Base-by-base conservation (phyloP, 805 yeast species). In the Barnettozyma vustinii region DNA sequence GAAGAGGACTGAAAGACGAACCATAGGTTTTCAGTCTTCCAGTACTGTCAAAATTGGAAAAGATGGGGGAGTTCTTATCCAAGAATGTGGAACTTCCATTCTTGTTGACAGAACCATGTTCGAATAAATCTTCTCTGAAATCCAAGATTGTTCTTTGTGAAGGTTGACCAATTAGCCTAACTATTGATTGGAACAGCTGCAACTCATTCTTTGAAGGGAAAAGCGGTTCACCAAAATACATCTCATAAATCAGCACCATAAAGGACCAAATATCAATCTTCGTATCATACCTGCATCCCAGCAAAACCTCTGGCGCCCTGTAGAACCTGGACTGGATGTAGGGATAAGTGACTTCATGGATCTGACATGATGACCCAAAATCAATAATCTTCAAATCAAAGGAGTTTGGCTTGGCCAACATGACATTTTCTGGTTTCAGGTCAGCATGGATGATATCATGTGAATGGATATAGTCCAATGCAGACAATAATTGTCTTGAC, bases 261-360 rank as follows among this genome's bases (percentile, higher is more conserved):
- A 92, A 88, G 10, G 96, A 87, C 96, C 96, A 88, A 65, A 89
- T 84, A 65, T 88, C 96, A 53, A 88, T 89, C 21, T 91, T 84
- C 0, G 96, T 87, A 13, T 86, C 60, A 71, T 84, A 85, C 32
- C 80, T 68, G 10, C 85, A 77, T 1, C 92, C 94, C 3, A 86
- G 48, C 10, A 83, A 67, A 5, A 86, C 83, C 59, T 86, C 95
- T 0, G 95, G 95, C 0, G 94, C 89, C 46, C 95, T 65, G 60
- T 86, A 86, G 56, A 80, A 86, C 44, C 95, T 64, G 1, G 92
- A 85, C 67, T 94, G 94, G 47, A 88, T 89, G 62, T 88, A 88
- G 25, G 94, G 83, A 54, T 85, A 92, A 1, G 87, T 80, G 13
- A 85, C 77, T 58, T 83, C 86, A 48, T 78, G 75, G 41, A 57